A percentile compares a stretch with the other conserved stretches of the same genome.
Conservation (phyloP, 1,284 basidiomycete genomes). For the Cutaneotrichosporon sp. region DNA sequence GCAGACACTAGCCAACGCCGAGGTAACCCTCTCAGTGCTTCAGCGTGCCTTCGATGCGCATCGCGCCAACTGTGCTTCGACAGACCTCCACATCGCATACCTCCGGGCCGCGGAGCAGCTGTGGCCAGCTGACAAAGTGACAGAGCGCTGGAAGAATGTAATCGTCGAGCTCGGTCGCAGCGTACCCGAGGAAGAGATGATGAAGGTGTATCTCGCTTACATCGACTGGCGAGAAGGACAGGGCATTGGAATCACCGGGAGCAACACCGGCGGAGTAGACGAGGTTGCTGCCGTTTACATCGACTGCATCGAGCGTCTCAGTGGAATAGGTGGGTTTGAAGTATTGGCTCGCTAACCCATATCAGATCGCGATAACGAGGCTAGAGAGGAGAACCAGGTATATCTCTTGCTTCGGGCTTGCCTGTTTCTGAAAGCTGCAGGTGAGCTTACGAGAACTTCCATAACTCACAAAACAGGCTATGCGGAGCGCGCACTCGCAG, state of each 20-base stretch:
- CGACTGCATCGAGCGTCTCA: constrained; percentile 37
- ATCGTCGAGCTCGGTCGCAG: constrained; percentile 32
- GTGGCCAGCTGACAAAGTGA: constrained; percentile 41
- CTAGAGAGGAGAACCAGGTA: constrained; percentile 47
- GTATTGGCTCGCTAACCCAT: no score
- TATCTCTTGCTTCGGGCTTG: constrained; percentile 48
- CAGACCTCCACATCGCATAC: constrained; percentile 43
- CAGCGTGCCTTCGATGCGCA: constrained; percentile 40
- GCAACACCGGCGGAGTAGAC: constrained; percentile 37
- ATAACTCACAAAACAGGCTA: constrained; percentile 46
- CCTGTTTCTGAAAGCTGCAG: constrained; percentile 69
- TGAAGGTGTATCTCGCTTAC: constrained; percentile 46
- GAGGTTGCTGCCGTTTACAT: constrained; percentile 47
- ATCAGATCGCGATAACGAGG: constrained; percentile 20
- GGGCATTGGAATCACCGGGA: constrained; percentile 35
- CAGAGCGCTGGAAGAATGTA: constrained; percentile 46
- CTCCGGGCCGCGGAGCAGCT: constrained; percentile 41
- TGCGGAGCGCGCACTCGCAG: constrained; percentile 54
- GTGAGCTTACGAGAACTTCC: constrained; percentile 55
- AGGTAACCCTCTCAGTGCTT: constrained; percentile 48
- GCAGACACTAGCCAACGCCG: constrained; percentile 35
- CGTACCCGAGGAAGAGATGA: constrained; percentile 32
- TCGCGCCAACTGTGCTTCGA: constrained; percentile 31
- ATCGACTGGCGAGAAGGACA: constrained; percentile 49
- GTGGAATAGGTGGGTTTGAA: constrained; percentile 9